These are phyloP conservation scores for Diaporthe aspalathi DNA, from an alignment of 2,329 filamentous ascomycete species.

Conservation along the genomic window DNA sequence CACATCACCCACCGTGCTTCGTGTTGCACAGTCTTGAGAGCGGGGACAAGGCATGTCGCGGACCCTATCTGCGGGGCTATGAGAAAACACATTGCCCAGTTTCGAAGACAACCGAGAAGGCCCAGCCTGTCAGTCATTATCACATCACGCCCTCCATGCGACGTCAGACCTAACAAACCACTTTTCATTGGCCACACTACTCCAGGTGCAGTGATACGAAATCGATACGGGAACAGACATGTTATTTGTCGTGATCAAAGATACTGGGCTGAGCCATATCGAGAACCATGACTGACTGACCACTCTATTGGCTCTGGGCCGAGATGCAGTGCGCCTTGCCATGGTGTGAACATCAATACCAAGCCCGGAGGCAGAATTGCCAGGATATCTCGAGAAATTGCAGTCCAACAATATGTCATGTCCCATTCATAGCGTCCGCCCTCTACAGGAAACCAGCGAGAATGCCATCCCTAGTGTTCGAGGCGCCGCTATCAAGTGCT, in stretches of 20 bases:
- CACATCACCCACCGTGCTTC: neutral
- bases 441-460: neutral
- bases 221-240: too few relatives aligned
- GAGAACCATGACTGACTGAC: neutral
- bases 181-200: neutral
- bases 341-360: neutral
- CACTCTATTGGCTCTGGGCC: neutral
- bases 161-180: neutral
- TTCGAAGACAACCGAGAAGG: neutral
- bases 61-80: neutral
- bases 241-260: neutral
- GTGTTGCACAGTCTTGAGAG: neutral
- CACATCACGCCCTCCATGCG: too few relatives aligned
- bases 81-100: neutral
- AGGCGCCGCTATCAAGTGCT: neutral
- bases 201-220: neutral
- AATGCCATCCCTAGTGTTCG: neutral
- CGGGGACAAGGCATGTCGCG: neutral
- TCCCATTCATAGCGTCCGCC: conserved; percentile 13
- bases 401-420: conserved; percentile 11
- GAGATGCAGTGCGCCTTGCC: neutral
- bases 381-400: neutral
- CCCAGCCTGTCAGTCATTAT: neutral
- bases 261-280: neutral
- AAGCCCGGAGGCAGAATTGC: neutral